Evolutionary conservation across 2,329 filamentous ascomycete species (phyloP), one percentile per base, ranked within the genome.

Genomic region (Pyrenochaeta sp.): DNA sequence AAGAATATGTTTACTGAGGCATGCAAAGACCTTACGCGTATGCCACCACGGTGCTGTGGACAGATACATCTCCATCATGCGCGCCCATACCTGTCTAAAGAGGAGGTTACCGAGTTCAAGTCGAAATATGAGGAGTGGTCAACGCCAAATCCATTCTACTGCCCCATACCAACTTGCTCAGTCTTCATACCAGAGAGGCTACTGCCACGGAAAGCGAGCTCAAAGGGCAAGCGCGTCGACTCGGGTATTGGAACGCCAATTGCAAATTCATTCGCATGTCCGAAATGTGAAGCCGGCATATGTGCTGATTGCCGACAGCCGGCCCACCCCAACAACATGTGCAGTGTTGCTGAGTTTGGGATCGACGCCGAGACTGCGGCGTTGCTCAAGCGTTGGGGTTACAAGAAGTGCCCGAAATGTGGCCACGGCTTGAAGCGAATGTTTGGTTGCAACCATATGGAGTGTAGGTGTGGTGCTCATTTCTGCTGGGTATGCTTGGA

Each of bases 351-450:
- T 10, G 63, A 68, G 20, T 68, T 69, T 37, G 71, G 67, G 6
- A 66, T 72, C 4, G 75, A 77, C 29, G 51, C 75, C 18, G 74
- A 79, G 18, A 73, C 68, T 3, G 64, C 66, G n/a, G 53, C 54
- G 9, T 45, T 80, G 30, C 67, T 84, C 2, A 68, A 72, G 42
- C 69, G 66, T 36, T 81, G 77, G 70, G 77, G 79, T 3, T 79
- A 82, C 64, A 83, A 82, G 63, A 71, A 75, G 7, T 84, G 82
- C 49, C 82, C 82, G 0, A 78, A 78, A 48, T 84, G 82, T 54
- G 71, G 75, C 1, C 71, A 78, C n/a, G 81, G 77, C 7, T 67
- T 83, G 14, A 75, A 76, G 56, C 75, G 76, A 47, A 81, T 83
- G 76, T 79, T 62, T 52, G 82, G 82, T 6, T 84, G 82, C 59